Evolutionary conservation across 2,329 filamentous ascomycete genomes (phyloP).

Genomic region (Claviceps humidiphila): DNA sequence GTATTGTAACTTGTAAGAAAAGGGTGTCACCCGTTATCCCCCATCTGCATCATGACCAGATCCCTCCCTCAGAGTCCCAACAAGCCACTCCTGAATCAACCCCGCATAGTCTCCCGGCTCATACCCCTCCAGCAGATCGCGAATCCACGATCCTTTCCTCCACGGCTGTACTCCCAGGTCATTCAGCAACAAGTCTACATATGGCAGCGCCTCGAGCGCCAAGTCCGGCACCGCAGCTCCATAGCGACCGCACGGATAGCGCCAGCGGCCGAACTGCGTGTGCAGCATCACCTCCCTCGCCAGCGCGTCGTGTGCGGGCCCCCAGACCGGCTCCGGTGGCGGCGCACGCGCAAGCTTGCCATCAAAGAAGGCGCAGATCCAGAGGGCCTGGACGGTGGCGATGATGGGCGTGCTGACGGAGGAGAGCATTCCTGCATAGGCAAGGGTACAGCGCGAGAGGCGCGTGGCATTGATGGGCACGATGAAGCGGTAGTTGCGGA

Average conservation of each 20-base stretch:
- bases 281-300: constrained; percentile 47
- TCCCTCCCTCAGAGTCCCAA: no score
- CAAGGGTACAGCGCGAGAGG: neutral
- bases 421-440: neutral
- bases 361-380: constrained; percentile 1
- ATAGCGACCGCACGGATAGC: constrained; percentile 50
- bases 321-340: neutral
- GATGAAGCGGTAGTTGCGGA: constrained; percentile 2
- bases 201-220: constrained; percentile 51
- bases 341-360: neutral
- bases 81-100: constrained; percentile 1
- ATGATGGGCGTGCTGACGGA: neutral
- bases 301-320: constrained; percentile 21
- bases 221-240: constrained; percentile 52
- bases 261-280: constrained; percentile 54
- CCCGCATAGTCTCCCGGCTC: neutral
- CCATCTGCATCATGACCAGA: no score
- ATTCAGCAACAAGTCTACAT: constrained; percentile 34
- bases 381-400: constrained; percentile 1
- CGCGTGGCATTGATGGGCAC: neutral
- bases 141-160: constrained; percentile 6
- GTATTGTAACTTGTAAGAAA: no score
- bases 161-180: constrained; percentile 46
- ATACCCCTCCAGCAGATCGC: constrained; percentile 11
- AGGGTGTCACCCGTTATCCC: no score